These are phyloP conservation scores for Pythium insidiosum DNA, from an alignment of 352 stramenopile genomes.

Conservation along the genomic window DNA sequence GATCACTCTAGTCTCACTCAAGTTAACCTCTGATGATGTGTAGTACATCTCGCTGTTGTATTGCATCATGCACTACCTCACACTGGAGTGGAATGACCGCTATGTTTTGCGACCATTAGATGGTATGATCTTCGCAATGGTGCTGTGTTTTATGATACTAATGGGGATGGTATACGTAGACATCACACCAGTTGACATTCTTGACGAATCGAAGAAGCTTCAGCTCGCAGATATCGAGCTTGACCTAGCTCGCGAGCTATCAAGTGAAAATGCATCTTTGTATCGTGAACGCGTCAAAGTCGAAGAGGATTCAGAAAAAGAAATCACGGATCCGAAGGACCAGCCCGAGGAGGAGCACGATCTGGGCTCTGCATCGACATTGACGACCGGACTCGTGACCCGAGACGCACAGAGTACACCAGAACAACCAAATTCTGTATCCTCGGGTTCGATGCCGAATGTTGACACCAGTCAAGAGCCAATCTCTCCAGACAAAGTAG, in stretches of 20 bases:
- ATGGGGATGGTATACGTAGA: constrained; percentile 19
- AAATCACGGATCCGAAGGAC: background rate
- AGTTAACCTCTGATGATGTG: background rate
- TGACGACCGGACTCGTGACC: background rate
- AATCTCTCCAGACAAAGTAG: too few relatives aligned
- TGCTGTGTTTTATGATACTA: background rate
- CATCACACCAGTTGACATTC: constrained; percentile 41
- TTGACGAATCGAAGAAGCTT: constrained; percentile 39
- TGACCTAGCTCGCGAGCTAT: constrained; percentile 39
- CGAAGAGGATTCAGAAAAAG: background rate
- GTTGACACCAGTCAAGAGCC: too few relatives aligned
- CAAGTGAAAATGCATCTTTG: constrained; percentile 24
- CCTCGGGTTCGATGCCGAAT: too few relatives aligned
- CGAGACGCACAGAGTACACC: background rate
- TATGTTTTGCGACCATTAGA: constrained; percentile 44
- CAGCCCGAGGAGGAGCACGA: background rate
- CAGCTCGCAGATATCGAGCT: constrained; percentile 35
- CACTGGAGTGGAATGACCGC: constrained; percentile 31
- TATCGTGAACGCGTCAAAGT: constrained; percentile 27
- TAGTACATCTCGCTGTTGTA: constrained; percentile 76
- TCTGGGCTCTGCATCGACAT: background rate
- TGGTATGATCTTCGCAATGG: constrained; percentile 13
- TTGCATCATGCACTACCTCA: constrained; percentile 68
- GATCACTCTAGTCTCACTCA: background rate
- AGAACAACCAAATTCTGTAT: too few relatives aligned